These are phyloP conservation scores for Trichoderma koningii DNA, from an alignment of 2,329 filamentous ascomycete species.

Conservation along the genomic window DNA sequence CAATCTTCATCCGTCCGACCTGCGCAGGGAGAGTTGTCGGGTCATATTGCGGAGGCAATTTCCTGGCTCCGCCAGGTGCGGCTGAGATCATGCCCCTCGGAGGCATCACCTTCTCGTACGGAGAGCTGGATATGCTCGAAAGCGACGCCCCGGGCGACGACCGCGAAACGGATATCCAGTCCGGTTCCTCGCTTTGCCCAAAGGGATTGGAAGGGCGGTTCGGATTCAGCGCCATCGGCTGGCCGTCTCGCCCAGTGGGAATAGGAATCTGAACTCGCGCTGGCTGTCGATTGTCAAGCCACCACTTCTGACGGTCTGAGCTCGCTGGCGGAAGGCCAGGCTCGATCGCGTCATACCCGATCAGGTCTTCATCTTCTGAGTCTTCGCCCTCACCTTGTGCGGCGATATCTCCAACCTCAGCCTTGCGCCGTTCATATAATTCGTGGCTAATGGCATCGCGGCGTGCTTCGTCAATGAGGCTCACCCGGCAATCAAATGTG, in stretches of 20 bases:
- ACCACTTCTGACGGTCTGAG: slow-evolving; percentile 70
- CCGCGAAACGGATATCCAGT: slow-evolving; percentile 74
- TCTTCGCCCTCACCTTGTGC: slow-evolving; percentile 56
- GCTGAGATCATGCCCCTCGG: slow-evolving; percentile 50
- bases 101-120: slow-evolving; percentile 59
- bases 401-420: slow-evolving; percentile 65
- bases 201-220: slow-evolving; percentile 82
- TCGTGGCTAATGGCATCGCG: slow-evolving; percentile 73
- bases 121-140: slow-evolving; percentile 60
- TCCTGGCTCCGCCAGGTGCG: slow-evolving; percentile 50
- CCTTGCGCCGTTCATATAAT: slow-evolving; percentile 70
- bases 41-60: slow-evolving; percentile 55
- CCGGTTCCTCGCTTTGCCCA: slow-evolving; percentile 68
- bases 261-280: slow-evolving; percentile 72
- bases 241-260: slow-evolving; percentile 54
- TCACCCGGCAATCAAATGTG: slow-evolving; percentile 81
- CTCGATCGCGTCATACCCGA: slow-evolving; percentile 80
- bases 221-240: slow-evolving; percentile 68
- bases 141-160: slow-evolving; percentile 56
- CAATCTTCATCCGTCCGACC: slow-evolving; percentile 47
- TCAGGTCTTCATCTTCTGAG: slow-evolving; percentile 75
- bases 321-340: slow-evolving; percentile 71
- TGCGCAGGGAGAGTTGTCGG: slow-evolving; percentile 50
- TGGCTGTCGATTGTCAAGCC: slow-evolving; percentile 69
- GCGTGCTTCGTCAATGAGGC: slow-evolving; percentile 71